These are phyloP conservation scores for Paraphoma chrysanthemicola DNA, from an alignment of 2,329 filamentous ascomycete species.

Conservation along the genomic window DNA sequence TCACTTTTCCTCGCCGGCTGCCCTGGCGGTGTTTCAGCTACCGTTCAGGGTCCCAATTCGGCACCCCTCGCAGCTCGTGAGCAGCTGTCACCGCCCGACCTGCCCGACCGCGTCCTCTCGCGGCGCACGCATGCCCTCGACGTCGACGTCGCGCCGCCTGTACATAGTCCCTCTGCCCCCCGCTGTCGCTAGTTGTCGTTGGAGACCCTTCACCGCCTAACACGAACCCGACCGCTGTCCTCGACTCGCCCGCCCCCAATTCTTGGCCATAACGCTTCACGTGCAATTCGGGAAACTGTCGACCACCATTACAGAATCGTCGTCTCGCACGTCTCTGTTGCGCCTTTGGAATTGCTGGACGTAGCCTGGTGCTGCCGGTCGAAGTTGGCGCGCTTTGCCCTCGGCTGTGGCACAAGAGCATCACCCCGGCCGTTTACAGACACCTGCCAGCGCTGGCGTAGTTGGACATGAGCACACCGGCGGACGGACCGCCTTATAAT, in stretches of 20 bases:
- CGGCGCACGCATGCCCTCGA: conserved; percentile 19
- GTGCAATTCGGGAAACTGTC: conserved; percentile 3
- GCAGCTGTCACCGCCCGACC: conserved; percentile 13
- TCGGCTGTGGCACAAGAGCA: conserved; percentile 11
- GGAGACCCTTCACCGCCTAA: conserved; percentile 8
- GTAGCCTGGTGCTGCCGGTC: conserved; percentile 1
- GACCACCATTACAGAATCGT: not conserved
- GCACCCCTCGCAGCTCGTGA: conserved; percentile 19
- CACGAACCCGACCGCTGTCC: conserved; percentile 3
- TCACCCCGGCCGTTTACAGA: conserved; percentile 1
- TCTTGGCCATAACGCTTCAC: conserved; percentile 1
- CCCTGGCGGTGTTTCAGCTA: conserved; percentile 36
- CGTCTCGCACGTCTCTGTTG: not conserved
- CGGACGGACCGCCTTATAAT: conserved; percentile 45
- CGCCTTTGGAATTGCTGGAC: not conserved
- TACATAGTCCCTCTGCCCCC: conserved; percentile 13
- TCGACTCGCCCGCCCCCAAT: not conserved
- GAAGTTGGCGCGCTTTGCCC: conserved; percentile 13
- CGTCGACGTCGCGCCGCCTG: conserved; percentile 12
- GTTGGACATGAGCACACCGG: conserved; percentile 42
- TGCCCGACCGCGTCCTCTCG: conserved; percentile 2
- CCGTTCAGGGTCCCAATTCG: conserved; percentile 28
- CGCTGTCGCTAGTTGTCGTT: conserved; percentile 23
- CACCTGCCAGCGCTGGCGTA: conserved; percentile 31
- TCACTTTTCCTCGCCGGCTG: conserved; percentile 10